These are phyloP conservation scores for Ambrosia artemisiifolia DNA, from an alignment of 129 eudicot species.

Conservation along the genomic window DNA sequence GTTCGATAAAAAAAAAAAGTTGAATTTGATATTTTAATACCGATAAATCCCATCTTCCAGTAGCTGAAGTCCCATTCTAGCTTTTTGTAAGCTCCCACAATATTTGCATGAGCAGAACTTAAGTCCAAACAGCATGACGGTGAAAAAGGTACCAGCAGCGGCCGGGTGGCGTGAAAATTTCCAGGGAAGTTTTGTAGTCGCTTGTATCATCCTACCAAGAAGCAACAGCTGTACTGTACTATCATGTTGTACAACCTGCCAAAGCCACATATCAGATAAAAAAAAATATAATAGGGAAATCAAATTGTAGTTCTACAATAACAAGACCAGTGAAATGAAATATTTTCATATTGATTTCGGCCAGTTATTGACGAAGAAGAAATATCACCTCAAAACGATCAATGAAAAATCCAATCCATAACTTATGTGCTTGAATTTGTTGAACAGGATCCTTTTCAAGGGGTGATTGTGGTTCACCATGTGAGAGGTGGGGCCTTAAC, in stretches of 20 bases:
- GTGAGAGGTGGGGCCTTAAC: constrained; percentile 83
- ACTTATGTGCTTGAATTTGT: constrained; percentile 88
- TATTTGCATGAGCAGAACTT: constrained; percentile 80
- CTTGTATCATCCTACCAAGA: constrained; percentile 93
- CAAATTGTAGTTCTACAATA: not conserved
- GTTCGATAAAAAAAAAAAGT: not conserved
- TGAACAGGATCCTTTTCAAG: constrained; percentile 92
- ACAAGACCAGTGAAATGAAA: not conserved
- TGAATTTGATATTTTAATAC: constrained; percentile 30
- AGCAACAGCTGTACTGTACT: constrained; percentile 87
- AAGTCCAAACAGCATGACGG: constrained; percentile 92
- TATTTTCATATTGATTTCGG: not conserved
- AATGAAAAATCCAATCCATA: constrained; percentile 94
- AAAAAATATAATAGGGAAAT: too few relatives aligned
- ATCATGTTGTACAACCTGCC: constrained; percentile 80
- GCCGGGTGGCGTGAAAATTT: constrained; percentile 93
- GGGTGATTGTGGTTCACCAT: constrained; percentile 76
- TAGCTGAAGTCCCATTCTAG: constrained; percentile 77
- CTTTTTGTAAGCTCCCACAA: constrained; percentile 63
- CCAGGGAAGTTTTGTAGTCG: constrained; percentile 76
- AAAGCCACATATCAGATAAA: constrained; percentile 2
- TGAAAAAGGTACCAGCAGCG: constrained; percentile 92
- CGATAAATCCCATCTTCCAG: constrained; percentile 92
- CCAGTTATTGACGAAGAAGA: too few relatives aligned
- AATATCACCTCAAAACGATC: constrained; percentile 85